Percentiles rank a stretch among this genome's conserved stretches.
These are phyloP conservation scores for Aspergillus novofumigatus DNA, from an alignment of 2,329 filamentous ascomycete genomes.

Conservation along the genomic window DNA sequence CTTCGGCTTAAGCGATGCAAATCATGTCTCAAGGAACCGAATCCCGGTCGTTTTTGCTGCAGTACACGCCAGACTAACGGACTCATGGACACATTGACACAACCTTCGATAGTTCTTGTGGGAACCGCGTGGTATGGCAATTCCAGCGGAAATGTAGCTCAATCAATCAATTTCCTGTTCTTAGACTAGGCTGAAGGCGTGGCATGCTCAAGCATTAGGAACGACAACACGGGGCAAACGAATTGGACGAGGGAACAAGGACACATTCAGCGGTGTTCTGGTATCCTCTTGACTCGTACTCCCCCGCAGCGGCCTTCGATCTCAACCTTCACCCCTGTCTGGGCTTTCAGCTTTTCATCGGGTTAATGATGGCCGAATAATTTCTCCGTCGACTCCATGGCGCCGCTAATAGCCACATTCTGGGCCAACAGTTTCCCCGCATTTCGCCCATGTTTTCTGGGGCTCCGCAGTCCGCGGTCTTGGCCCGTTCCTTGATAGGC, in stretches of 20 bases:
- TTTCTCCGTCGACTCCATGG: conserved; percentile 14
- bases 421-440: conserved; percentile 11
- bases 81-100: too few species aligned
- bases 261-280: neutral
- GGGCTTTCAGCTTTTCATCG: conserved; percentile 6
- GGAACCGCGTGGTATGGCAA: too few species aligned
- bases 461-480: neutral
- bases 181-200: too few species aligned
- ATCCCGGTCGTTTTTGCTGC: too few species aligned
- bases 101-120: too few species aligned
- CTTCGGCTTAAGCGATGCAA: too few species aligned
- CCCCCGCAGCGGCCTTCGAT: neutral
- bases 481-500: neutral
- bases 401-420: neutral
- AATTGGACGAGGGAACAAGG: neutral
- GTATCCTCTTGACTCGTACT: neutral
- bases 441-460: conserved; percentile 3
- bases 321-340: neutral
- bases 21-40: too few species aligned
- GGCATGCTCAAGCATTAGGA: too few species aligned
- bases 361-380: conserved; percentile 15
- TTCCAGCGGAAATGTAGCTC: too few species aligned
- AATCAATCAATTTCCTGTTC: too few species aligned
- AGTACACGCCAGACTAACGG: too few species aligned
- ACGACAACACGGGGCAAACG: too few species aligned